Percentiles rank a stretch among this genome's conserved stretches.
These are phyloP conservation scores for Starmerella khaoyaiensis DNA, from an alignment of 805 yeast species.

Conservation along the genomic window DNA sequence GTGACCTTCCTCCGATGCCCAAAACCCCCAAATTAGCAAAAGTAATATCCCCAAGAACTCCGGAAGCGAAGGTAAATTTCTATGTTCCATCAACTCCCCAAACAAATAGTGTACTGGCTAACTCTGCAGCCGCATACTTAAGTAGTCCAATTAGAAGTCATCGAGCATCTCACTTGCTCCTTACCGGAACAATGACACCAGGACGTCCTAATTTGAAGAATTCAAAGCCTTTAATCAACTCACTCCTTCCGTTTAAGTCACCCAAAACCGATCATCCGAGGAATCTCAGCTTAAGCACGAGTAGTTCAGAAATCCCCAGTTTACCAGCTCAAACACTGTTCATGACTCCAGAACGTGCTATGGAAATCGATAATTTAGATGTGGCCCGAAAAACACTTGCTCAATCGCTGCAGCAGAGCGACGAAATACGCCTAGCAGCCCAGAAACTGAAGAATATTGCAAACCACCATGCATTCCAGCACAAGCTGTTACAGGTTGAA, in stretches of 20 bases:
- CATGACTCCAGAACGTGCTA: constrained; percentile 16
- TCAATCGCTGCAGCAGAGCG: constrained; percentile 20
- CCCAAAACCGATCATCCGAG: neutral
- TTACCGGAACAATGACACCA: constrained; percentile 19
- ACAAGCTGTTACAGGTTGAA: constrained; percentile 33
- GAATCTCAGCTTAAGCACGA: neutral
- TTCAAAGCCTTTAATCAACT: constrained; percentile 1
- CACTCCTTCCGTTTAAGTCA: constrained; percentile 5
- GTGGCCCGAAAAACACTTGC: constrained; percentile 11
- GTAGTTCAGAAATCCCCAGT: constrained; percentile 8
- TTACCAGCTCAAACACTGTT: constrained; percentile 21
- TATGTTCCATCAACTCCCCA: too few species aligned
- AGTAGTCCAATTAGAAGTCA: constrained; percentile 17
- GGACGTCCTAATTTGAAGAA: constrained; percentile 14
- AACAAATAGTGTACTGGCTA: too few species aligned
- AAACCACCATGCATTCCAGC: constrained; percentile 25
- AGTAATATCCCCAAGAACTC: too few species aligned
- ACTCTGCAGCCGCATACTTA: constrained; percentile 14
- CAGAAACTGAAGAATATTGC: constrained; percentile 22
- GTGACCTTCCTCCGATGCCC: too few species aligned
- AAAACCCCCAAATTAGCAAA: too few species aligned
- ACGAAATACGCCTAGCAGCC: constrained; percentile 19
- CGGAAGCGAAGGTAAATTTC: too few species aligned
- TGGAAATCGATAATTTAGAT: constrained; percentile 9
- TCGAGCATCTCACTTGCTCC: constrained; percentile 1